Percentiles rank a stretch among this genome's conserved stretches.
These are phyloP conservation scores for Paramecium primaurelia DNA, from an alignment of 73 alveolate genomes.

Conservation along the genomic window DNA sequence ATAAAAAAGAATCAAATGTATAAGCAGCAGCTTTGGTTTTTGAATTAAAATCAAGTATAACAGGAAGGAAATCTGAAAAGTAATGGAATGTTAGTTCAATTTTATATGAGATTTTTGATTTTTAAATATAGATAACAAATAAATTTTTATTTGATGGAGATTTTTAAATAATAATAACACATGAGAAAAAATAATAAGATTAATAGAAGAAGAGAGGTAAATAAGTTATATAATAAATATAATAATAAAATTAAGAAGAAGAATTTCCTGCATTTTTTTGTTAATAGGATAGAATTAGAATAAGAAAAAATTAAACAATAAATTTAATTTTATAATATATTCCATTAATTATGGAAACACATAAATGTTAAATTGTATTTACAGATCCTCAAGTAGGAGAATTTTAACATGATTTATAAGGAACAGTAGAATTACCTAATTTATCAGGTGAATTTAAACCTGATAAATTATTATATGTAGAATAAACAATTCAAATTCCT, in stretches of 20 bases:
- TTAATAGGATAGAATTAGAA: constrained; percentile 65
- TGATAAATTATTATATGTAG: constrained; percentile 49
- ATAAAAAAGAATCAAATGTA: constrained; percentile 91
- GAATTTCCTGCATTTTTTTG: constrained; percentile 74
- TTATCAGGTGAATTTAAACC: constrained; percentile 44
- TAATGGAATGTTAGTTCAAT: constrained; percentile 75
- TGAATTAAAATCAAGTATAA: constrained; percentile 90
- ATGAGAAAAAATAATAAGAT: constrained; percentile 57
- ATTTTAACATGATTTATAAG: constrained; percentile 55
- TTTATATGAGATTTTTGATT: constrained; percentile 60
- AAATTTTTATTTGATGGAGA: constrained; percentile 60
- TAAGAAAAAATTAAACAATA: constrained; percentile 74
- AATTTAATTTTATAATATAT: constrained; percentile 82
- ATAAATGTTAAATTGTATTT: constrained; percentile 89
- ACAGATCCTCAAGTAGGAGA: constrained; percentile 86
- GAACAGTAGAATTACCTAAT: constrained; percentile 54
- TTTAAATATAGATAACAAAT: constrained; percentile 48
- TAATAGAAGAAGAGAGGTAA: constrained; percentile 60
- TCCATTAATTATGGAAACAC: constrained; percentile 92
- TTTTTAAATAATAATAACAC: constrained; percentile 66
- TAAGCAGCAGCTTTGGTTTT: constrained; percentile 98
- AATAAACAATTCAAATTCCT: background rate
- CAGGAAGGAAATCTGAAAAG: constrained; percentile 85
- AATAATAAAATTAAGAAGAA: background rate
- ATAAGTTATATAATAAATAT: background rate